phyloP scores from a whole-genome alignment of 1,284 basidiomycete genomes.

The Leccinum solheimii region DNA sequence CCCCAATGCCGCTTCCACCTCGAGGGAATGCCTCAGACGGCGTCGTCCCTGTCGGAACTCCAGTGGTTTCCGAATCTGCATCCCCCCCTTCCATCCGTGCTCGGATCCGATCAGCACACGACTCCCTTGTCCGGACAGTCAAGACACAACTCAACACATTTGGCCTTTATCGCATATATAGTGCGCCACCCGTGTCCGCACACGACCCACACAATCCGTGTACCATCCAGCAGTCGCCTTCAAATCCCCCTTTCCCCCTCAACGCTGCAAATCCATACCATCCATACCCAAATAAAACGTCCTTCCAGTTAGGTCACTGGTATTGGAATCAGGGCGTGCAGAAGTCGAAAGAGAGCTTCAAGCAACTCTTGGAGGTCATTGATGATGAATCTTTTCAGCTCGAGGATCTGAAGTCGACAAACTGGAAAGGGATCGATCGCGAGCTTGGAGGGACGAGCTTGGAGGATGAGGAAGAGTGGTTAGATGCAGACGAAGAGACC shows the following conservation, averaged over 20 bases:
- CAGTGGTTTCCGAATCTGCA: background rate
- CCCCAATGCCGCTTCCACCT: background rate
- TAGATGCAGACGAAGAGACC: background rate
- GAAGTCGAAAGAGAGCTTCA: background rate
- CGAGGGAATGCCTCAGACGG: background rate
- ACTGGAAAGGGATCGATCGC: background rate
- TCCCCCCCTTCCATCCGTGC: background rate
- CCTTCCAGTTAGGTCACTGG: background rate
- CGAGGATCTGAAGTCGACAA: background rate
- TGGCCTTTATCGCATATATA: background rate
- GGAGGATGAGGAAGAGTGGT: background rate
- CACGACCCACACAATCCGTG: background rate
- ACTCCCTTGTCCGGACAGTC: background rate
- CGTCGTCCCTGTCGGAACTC: too few relatives aligned
- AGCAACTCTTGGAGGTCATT: background rate
- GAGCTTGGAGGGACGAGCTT: background rate
- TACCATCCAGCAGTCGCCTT: background rate
- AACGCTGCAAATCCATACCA: background rate
- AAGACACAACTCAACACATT: background rate
- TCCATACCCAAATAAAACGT: background rate
- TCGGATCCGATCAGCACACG: background rate
- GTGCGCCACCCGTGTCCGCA: background rate
- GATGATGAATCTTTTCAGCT: background rate
- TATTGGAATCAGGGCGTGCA: background rate
- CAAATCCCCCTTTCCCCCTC: background rate